Evolutionary conservation across 495 filamentous ascomycete species (phyloP).

Genomic region (Penicillium samsonianum): DNA sequence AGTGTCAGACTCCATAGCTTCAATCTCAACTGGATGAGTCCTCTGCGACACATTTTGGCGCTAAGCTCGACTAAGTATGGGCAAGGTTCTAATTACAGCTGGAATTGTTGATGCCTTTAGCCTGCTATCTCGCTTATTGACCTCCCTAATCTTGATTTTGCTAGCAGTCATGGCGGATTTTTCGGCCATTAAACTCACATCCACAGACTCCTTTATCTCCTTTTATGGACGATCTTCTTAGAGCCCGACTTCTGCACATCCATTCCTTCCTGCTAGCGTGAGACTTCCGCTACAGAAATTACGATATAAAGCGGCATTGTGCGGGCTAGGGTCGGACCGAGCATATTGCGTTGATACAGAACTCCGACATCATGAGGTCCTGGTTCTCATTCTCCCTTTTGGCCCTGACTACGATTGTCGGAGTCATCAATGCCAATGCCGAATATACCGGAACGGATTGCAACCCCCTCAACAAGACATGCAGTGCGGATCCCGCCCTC

Average conservation of each 20-base stretch:
- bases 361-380: background rate
- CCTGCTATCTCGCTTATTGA: slow-evolving; percentile 7
- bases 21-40: background rate
- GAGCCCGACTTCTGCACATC: background rate
- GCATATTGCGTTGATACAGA: background rate
- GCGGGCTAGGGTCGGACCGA: background rate
- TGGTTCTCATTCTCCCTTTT: background rate
- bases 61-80: slow-evolving; percentile 11
- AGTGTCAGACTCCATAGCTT: background rate
- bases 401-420: background rate
- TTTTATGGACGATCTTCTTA: background rate
- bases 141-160: slow-evolving; percentile 8
- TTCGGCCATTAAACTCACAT: background rate
- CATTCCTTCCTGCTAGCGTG: background rate
- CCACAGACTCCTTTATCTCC: background rate
- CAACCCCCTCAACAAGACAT: slow-evolving; percentile 64
- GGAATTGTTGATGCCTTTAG: slow-evolving; percentile 1
- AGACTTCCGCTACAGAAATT: background rate
- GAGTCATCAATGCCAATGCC: background rate
- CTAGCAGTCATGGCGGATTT: background rate
- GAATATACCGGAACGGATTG: slow-evolving; percentile 46
- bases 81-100: slow-evolving; percentile 6
- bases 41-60: background rate
- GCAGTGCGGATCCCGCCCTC: slow-evolving; percentile 74
- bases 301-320: background rate